Evolutionary conservation across 345 rosid species (phyloP).

Genomic region (Linum usitatissimum): DNA sequence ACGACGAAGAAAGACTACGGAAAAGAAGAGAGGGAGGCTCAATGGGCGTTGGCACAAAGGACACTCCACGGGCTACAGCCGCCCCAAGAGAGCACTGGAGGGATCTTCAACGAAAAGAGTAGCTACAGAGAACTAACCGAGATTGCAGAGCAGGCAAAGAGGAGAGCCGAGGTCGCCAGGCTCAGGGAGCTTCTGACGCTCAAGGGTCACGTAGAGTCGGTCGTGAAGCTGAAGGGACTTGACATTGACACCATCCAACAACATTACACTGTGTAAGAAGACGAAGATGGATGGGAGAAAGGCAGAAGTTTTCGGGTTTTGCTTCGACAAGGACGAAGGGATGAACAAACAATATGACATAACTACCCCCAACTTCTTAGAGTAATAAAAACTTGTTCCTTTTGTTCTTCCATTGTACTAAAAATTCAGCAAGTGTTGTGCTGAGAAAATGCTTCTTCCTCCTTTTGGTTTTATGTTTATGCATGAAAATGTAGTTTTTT

Average conservation of each 20-base stretch:
- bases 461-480: background rate
- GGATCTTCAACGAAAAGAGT: slow-evolving; percentile 4
- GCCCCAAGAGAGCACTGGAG: background rate
- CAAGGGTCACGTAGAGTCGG: slow-evolving; percentile 3
- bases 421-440: background rate
- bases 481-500: background rate
- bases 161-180: slow-evolving; percentile 1
- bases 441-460: background rate
- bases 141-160: slow-evolving; percentile 7
- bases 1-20: slow-evolving; percentile 4
- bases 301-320: background rate
- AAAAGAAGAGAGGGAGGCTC: slow-evolving; percentile 6
- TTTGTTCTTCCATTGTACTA: background rate
- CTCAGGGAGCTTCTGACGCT: slow-evolving; percentile 1
- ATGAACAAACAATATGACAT: background rate
- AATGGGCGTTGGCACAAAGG: slow-evolving; percentile 4
- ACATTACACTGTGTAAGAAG: background rate
- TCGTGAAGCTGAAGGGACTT: slow-evolving; percentile 1
- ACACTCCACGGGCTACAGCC: slow-evolving; percentile 2
- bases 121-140: slow-evolving; percentile 1
- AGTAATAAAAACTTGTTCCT: background rate
- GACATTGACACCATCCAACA: slow-evolving; percentile 5
- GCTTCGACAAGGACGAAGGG: background rate
- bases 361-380: background rate
- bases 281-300: background rate